Conservation (phyloP, 352 stramenopile species). For the Aphanomyces cochlioides region DNA sequence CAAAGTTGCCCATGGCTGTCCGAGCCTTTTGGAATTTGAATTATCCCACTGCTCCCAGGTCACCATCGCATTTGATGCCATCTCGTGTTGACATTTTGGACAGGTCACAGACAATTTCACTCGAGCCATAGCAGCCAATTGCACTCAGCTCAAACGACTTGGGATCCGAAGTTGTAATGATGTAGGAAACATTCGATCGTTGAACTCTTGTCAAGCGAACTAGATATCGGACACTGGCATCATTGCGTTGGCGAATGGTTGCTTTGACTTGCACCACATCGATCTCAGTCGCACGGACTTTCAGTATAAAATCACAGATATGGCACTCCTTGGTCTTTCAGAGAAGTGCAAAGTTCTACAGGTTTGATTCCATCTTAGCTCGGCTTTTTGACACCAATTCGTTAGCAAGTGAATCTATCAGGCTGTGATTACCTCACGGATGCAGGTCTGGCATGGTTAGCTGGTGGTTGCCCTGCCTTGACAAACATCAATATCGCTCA, state of each 20-base stretch:
- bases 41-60: conserved; percentile 62
- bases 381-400: conserved; percentile 10
- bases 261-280: conserved; percentile 57
- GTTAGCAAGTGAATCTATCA: conserved; percentile 52
- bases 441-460: conserved; percentile 90
- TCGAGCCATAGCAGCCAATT: conserved; percentile 60
- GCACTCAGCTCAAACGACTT: conserved; percentile 53
- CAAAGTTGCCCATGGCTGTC: conserved; percentile 74
- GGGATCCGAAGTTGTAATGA: conserved; percentile 81
- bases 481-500: conserved; percentile 75
- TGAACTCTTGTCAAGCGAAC: not conserved
- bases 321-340: conserved; percentile 78
- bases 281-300: conserved; percentile 86
- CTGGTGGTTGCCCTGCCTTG: conserved; percentile 70
- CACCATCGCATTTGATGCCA: not conserved
- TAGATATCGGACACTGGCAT: conserved; percentile 77
- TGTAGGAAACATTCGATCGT: conserved; percentile 28
- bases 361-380: conserved; percentile 32
- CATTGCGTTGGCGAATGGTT: conserved; percentile 68
- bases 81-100: not conserved
- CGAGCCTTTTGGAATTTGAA: conserved; percentile 61
- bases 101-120: conserved; percentile 80
- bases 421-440: conserved; percentile 90
- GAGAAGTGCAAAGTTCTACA: conserved; percentile 55
- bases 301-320: conserved; percentile 89